Conservation (phyloP, 2,329 filamentous ascomycete species). For the Fusarium sp. region DNA sequence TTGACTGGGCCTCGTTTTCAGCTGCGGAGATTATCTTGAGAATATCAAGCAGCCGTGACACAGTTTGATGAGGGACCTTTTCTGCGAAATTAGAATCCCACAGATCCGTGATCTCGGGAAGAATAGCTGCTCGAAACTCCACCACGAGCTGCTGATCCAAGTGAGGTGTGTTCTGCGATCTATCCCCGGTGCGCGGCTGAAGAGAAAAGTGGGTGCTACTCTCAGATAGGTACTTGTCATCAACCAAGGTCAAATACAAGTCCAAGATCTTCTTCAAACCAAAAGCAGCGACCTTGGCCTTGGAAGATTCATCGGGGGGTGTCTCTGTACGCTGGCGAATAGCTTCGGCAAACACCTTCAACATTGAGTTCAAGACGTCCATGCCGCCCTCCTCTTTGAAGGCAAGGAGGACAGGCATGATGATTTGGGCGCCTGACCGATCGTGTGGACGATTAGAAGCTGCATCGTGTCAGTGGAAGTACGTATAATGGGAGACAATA, state of each 20-base stretch:
- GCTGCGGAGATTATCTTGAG: constrained; percentile 81
- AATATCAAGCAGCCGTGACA: constrained; percentile 85
- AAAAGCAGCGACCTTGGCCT: constrained; percentile 63
- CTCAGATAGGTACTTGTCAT: constrained; percentile 84
- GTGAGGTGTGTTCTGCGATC: constrained; percentile 54
- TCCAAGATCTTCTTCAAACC: constrained; percentile 86
- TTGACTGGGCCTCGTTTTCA: constrained; percentile 77
- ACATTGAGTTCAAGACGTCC: constrained; percentile 76
- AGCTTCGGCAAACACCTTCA: constrained; percentile 70
- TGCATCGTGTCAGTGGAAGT: constrained; percentile 39
- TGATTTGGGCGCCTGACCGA: constrained; percentile 64
- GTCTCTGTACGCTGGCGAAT: constrained; percentile 52
- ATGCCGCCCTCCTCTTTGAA: constrained; percentile 88
- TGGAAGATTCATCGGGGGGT: constrained; percentile 59
- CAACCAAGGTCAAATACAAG: constrained; percentile 81
- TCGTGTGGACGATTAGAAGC: constrained; percentile 59
- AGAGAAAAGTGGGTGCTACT: constrained; percentile 70
- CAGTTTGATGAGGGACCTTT: constrained; percentile 79
- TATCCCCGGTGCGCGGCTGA: constrained; percentile 53
- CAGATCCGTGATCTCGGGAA: constrained; percentile 80
- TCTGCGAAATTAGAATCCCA: constrained; percentile 91
- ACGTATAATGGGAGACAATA: background rate
- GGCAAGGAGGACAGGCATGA: constrained; percentile 83
- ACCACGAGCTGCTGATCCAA: constrained; percentile 82
- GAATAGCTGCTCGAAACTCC: constrained; percentile 83